These are phyloP conservation scores for Plasmodium vinckei DNA, from an alignment of 169 alveolate genomes.

Conservation along the genomic window DNA sequence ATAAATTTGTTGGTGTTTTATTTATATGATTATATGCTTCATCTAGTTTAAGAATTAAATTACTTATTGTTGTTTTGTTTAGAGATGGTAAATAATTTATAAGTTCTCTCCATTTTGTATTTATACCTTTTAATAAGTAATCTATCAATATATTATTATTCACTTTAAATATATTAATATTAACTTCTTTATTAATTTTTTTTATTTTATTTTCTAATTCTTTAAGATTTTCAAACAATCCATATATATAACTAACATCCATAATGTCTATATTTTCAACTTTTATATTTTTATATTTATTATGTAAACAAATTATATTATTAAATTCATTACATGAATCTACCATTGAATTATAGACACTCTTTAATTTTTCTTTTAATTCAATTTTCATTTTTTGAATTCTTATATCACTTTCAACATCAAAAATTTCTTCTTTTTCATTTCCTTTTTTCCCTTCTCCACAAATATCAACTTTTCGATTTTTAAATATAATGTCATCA, in stretches of 20 bases:
- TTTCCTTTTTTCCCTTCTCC: background rate
- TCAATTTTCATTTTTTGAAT: conserved; percentile 15
- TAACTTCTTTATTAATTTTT: conserved; percentile 19
- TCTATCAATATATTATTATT: conserved; percentile 25
- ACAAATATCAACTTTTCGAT: background rate
- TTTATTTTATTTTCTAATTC: conserved; percentile 43
- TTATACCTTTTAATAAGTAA: conserved; percentile 25
- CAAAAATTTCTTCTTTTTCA: background rate
- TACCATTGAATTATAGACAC: conserved; percentile 20
- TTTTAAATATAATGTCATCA: conserved; percentile 17
- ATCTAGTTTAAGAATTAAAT: conserved; percentile 9
- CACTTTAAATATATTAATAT: conserved; percentile 31
- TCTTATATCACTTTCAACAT: conserved; percentile 6
- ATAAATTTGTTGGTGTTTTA: conserved; percentile 17
- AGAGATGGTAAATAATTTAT: conserved; percentile 54
- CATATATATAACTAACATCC: conserved; percentile 20
- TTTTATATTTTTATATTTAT: conserved; percentile 20
- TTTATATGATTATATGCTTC: conserved; percentile 21
- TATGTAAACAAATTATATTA: conserved; percentile 6
- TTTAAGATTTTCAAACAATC: conserved; percentile 20
- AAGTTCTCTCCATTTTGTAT: conserved; percentile 21
- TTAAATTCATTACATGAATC: conserved; percentile 30
- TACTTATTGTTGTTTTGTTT: conserved; percentile 29
- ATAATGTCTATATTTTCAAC: conserved; percentile 36
- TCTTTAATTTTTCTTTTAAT: conserved; percentile 35